These are phyloP conservation scores for Gentiana macrophylla DNA, from an alignment of 257 asterid species.

Conservation along the genomic window DNA sequence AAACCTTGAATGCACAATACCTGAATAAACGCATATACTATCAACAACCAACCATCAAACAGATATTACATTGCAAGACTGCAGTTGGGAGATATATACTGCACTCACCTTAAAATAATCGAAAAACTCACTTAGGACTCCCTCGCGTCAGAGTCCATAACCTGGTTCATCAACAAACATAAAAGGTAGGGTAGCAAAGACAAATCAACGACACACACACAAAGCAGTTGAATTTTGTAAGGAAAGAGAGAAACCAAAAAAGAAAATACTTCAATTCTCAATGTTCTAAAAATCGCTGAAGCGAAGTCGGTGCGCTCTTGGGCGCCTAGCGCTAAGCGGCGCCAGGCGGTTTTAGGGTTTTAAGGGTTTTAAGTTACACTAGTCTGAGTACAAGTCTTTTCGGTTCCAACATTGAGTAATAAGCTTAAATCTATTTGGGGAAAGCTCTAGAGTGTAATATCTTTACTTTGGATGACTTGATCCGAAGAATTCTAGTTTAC, in stretches of 20 bases:
- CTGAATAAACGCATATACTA: conserved; percentile 13
- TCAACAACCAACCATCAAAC: conserved; percentile 2
- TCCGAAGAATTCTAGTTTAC: too few relatives aligned
- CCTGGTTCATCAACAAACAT: conserved; percentile 37
- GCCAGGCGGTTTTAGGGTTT: too few relatives aligned
- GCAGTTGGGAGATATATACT: not conserved
- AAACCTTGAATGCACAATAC: conserved; percentile 92
- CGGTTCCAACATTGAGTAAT: too few relatives aligned
- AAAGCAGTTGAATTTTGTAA: not conserved
- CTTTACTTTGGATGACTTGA: too few relatives aligned
- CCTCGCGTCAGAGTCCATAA: conserved; percentile 99
- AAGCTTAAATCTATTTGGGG: too few relatives aligned
- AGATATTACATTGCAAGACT: not conserved
- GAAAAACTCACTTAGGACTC: conserved; percentile 95
- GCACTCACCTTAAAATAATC: conserved; percentile 81
- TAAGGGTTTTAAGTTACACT: too few relatives aligned
- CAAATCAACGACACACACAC: not conserved
- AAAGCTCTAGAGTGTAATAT: too few relatives aligned
- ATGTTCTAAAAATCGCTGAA: too few relatives aligned
- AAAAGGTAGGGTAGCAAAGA: not conserved
- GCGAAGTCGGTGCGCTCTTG: too few relatives aligned
- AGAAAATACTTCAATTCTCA: too few relatives aligned
- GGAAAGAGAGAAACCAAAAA: not conserved
- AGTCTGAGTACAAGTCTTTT: too few relatives aligned
- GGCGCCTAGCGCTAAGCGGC: too few relatives aligned